Base-by-base conservation (phyloP, 768 basidiomycete genomes). In the Lactifluus subvellereus region DNA sequence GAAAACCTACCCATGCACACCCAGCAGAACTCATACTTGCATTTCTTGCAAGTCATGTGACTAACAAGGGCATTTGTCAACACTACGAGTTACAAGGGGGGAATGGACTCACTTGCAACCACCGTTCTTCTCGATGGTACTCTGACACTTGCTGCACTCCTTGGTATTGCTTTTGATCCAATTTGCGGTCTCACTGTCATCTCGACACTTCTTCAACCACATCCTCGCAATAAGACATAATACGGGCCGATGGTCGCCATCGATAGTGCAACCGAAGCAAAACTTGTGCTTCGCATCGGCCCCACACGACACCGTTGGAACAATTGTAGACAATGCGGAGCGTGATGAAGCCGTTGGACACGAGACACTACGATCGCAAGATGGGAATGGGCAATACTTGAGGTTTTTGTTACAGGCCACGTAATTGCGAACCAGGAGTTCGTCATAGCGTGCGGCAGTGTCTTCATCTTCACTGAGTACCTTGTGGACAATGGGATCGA, bases 131-230 rank as follows among this genome's bases (percentile, higher is more conserved):
- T 99, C 97, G 61, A 99, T 99, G 57, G 97, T 98, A 69, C 93
- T 94, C 73, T 93, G 88, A 73, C 97, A 99, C 72, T 94, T 88
- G 20, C 85, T 80, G 73, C 97, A 99, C 75, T 99, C 97, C 79
- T 99, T 98, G 47, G 97, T 99, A 73, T 99, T 98, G 66, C 94
- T 97, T 83, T 92, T 94, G 79, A 99, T 94, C 97, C 97, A 99
- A 74, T 99, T 98, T 30, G 94, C 93, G 18, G 97, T 99, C 77
- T 99, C 97, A 66, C 89, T 91, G 72, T 99, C 97, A 73, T 99
- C 97, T 55, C 86, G 84, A 75, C 97, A 98, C 75, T 99, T 98
- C 83, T 89, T 91, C 70, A 95, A 75, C 97, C 97, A 99, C 80
- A 94, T 82, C 78, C 81, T 87, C 66, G 94, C 91, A 27, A 95